Percentiles rank a stretch among this genome's conserved stretches.
These are phyloP conservation scores for Aschersonia sp. DNA, from an alignment of 2,329 filamentous ascomycete species.

Conservation along the genomic window DNA sequence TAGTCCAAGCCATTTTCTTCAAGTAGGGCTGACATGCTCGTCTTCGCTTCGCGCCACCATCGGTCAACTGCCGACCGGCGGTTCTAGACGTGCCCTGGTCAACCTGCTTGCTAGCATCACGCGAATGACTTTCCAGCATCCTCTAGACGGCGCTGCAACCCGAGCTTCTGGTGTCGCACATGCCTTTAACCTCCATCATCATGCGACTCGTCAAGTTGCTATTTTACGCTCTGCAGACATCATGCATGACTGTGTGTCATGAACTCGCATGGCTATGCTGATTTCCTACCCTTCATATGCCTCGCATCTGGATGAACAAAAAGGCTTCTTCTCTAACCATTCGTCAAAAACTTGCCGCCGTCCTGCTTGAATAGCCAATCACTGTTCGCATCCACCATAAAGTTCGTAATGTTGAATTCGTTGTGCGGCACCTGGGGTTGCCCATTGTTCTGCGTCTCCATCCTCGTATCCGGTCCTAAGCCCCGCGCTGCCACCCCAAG, in stretches of 20 bases:
- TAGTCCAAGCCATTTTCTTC: neutral
- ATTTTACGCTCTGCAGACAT: too few species aligned
- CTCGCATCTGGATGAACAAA: neutral
- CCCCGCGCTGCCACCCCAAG: slow-evolving; percentile 4
- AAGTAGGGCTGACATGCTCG: neutral
- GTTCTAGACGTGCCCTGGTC: too few species aligned
- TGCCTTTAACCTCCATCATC: too few species aligned
- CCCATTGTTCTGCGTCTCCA: slow-evolving; percentile 14
- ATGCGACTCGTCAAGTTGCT: too few species aligned
- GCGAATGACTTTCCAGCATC: too few species aligned
- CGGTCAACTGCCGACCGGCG: neutral
- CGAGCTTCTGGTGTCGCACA: too few species aligned
- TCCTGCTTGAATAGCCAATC: slow-evolving; percentile 52
- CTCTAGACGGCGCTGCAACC: too few species aligned
- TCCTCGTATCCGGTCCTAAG: slow-evolving; percentile 9
- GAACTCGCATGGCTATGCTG: too few species aligned
- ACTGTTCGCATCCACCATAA: slow-evolving; percentile 58
- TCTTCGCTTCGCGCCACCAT: neutral
- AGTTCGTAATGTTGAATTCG: slow-evolving; percentile 66
- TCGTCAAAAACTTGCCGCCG: slow-evolving; percentile 13
- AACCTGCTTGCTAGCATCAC: too few species aligned
- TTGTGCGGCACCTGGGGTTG: slow-evolving; percentile 24
- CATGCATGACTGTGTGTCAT: too few species aligned
- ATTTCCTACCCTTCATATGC: too few species aligned
- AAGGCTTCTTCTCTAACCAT: neutral